Base-by-base conservation (phyloP, 2,329 filamentous ascomycete genomes). In the Hypomyces rosellus region DNA sequence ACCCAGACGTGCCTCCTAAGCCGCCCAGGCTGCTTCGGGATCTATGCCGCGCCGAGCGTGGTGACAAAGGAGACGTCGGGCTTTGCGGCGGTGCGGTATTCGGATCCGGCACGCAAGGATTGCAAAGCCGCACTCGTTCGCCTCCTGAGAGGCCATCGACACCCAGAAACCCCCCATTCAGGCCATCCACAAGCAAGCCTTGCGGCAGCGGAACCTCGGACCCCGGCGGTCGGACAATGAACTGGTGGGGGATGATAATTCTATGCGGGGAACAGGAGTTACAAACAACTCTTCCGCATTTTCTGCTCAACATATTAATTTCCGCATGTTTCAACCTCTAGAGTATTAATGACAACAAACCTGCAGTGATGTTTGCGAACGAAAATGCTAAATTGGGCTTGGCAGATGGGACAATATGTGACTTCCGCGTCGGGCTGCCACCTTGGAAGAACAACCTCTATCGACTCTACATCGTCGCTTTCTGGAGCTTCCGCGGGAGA, bases 261-360 rank as follows among this genome's bases (percentile, higher is more conserved):
- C 90, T 82, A 67, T 97, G 92, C 3, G 92, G 92, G 3, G 92
- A 96, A 71, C 92, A 97, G 16, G 82, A 77, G 51, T 85, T 84
- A 68, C 92, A 97, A 20, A 97, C 92, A 8, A 97, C 91, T 54
- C 90, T 78, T 42, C 92, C 92, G 65, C 92, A 97, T 79, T 96
- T 96, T 58, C 85, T 87, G 44, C 16, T 16, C 13, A n/a, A 13
- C 6, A 42, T 63, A 42, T 61, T 58, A 48, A 33, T 48, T 20
- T 20, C 46, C 39, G 16, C 13, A n/a, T 15, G 14, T 36, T 40
- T 30, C n/a, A 18, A 14, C 20, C 9, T 43, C 18, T 9, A n/a
- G 16, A 14, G 22, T 15, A 33, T 18, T 25, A 25, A 14, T 22
- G 15, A 39, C 11, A 33, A 69, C 79, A 44, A 72, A 86, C 80